Percentiles rank a stretch among this genome's conserved stretches.
phyloP scores from a whole-genome alignment of 164 flowering plant species.

The Macadamia tetraphylla region DNA sequence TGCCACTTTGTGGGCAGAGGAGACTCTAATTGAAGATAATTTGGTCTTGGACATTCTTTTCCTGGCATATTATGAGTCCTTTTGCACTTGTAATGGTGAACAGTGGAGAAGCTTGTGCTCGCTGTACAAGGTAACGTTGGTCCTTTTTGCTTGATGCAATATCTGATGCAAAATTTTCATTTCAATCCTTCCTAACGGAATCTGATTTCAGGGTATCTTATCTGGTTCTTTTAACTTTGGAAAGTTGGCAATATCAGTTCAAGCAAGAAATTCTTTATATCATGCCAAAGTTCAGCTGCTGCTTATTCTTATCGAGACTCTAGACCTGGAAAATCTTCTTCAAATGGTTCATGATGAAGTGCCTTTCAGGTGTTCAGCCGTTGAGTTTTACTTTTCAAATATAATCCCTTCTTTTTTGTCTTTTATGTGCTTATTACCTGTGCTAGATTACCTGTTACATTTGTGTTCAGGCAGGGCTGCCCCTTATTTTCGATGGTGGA shows the following conservation, averaged over 20 bases:
- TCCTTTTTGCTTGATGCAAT: constrained; percentile 2
- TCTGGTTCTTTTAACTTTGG: constrained; percentile 55
- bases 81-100: constrained; percentile 56
- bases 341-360: constrained; percentile 79
- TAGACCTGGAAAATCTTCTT: constrained; percentile 79
- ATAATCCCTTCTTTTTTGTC: constrained; percentile 2
- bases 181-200: constrained; percentile 9
- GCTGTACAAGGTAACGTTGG: constrained; percentile 58
- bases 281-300: constrained; percentile 75
- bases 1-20: constrained; percentile 89
- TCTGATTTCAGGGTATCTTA: constrained; percentile 49
- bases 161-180: neutral
- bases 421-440: neutral
- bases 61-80: constrained; percentile 74
- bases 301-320: constrained; percentile 74
- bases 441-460: constrained; percentile 2
- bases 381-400: neutral
- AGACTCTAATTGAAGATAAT: constrained; percentile 71
- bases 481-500: constrained; percentile 46
- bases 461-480: constrained; percentile 51
- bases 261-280: constrained; percentile 48
- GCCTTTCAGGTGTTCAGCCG: constrained; percentile 58
- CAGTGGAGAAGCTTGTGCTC: constrained; percentile 70
- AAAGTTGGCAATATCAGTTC: constrained; percentile 60
- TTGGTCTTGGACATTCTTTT: constrained; percentile 85